Conservation (phyloP, 106 monocot genomes). For the Allium sativum region DNA sequence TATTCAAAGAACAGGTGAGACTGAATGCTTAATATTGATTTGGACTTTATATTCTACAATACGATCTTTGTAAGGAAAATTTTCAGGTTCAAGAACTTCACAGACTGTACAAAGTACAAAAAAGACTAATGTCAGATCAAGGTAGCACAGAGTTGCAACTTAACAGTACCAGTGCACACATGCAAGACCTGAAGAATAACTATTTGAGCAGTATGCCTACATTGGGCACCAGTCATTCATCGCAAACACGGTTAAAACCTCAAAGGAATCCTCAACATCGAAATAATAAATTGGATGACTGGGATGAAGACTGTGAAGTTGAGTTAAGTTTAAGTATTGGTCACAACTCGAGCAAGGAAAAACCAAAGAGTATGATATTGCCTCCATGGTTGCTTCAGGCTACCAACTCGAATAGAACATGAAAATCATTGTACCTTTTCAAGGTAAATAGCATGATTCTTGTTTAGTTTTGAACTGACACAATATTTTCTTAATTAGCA, state of each 20-base stretch:
- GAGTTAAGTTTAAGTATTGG: slow-evolving; percentile 54
- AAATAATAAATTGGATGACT: not conserved
- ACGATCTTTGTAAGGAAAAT: not conserved
- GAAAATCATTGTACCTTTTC: not conserved
- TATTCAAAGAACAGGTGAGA: slow-evolving; percentile 53
- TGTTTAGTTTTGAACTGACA: no score
- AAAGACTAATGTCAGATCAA: slow-evolving; percentile 30
- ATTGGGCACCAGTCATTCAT: slow-evolving; percentile 27
- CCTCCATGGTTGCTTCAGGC: slow-evolving; percentile 25
- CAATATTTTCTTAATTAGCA: no score
- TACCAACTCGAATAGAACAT: slow-evolving; percentile 28
- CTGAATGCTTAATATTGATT: not conserved
- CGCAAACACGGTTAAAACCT: not conserved
- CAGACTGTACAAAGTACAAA: slow-evolving; percentile 48
- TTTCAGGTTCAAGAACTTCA: slow-evolving; percentile 54
- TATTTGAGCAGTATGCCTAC: slow-evolving; percentile 16
- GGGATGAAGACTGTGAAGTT: slow-evolving; percentile 30
- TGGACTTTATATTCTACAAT: not conserved
- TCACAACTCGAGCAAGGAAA: slow-evolving; percentile 17
- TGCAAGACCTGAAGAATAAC: slow-evolving; percentile 12
- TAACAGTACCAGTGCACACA: not conserved
- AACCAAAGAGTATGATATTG: slow-evolving; percentile 9
- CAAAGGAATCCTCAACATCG: slow-evolving; percentile 3
- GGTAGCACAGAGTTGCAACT: slow-evolving; percentile 9
- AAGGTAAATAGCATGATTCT: no score